Percentiles rank a stretch among this genome's conserved stretches.
phyloP scores from a whole-genome alignment of 2,329 filamentous ascomycete species.

The Penicillium sp. region DNA sequence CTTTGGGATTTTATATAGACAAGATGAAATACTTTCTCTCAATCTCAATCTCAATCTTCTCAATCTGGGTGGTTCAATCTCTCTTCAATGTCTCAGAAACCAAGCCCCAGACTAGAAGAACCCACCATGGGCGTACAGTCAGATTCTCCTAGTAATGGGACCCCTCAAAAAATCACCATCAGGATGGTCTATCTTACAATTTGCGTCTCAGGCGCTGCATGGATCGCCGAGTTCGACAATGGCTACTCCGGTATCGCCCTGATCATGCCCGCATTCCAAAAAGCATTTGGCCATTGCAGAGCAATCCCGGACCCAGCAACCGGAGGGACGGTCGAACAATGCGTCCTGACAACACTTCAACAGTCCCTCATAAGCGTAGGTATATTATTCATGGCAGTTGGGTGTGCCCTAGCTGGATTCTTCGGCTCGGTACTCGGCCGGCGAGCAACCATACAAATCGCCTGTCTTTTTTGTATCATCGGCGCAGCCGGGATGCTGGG shows the following conservation, averaged over 20 bases:
- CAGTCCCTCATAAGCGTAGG: slow-evolving; percentile 29
- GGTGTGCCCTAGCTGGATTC: slow-evolving; percentile 20
- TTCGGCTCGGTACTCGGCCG: slow-evolving; percentile 22
- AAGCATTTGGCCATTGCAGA: slow-evolving; percentile 24
- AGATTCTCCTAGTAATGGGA: background rate
- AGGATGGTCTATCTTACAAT: slow-evolving; percentile 21
- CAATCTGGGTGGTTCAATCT: background rate
- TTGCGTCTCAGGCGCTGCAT: slow-evolving; percentile 22
- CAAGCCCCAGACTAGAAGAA: background rate
- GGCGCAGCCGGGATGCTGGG: slow-evolving; percentile 29
- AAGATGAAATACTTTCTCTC: too few species aligned
- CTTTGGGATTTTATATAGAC: background rate
- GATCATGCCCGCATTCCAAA: slow-evolving; percentile 27
- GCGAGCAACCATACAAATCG: slow-evolving; percentile 23
- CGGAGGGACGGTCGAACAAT: slow-evolving; percentile 8
- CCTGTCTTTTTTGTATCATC: slow-evolving; percentile 22
- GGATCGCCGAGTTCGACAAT: slow-evolving; percentile 27
- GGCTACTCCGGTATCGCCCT: slow-evolving; percentile 24
- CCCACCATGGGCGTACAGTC: background rate
- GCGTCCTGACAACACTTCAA: slow-evolving; percentile 23
- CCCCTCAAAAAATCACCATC: background rate
- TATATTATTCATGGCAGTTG: slow-evolving; percentile 28
- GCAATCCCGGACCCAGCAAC: slow-evolving; percentile 12
- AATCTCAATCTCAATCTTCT: background rate
- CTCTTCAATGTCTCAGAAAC: background rate